Conservation (phyloP, 257 asterid species). For the Vinca minor region DNA sequence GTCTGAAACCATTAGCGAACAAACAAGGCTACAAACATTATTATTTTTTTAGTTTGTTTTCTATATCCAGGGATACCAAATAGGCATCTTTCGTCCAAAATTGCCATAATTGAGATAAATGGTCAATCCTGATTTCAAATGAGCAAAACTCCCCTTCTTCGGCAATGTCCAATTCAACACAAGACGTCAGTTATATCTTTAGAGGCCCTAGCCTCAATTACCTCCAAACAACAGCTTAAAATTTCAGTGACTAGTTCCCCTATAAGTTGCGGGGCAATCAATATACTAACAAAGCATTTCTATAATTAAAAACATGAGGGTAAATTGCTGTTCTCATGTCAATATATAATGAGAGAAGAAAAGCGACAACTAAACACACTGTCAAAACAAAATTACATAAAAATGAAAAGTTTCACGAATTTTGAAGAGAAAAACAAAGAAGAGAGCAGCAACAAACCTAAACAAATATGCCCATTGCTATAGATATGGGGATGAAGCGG, state of each 20-base stretch:
- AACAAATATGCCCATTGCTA: conserved; percentile 93
- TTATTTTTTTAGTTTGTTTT: neutral
- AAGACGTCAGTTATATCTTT: no score
- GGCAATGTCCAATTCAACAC: no score
- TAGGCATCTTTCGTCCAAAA: no score
- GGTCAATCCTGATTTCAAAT: no score
- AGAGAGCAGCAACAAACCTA: conserved; percentile 41
- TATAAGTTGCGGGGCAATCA: neutral
- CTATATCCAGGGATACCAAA: neutral
- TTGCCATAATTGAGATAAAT: no score
- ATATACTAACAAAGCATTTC: neutral
- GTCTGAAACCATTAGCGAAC: neutral
- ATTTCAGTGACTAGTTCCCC: neutral
- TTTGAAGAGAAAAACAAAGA: neutral
- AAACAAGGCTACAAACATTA: neutral
- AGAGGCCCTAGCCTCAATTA: no score
- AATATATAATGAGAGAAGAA: neutral
- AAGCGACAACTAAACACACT: neutral
- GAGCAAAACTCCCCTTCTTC: no score
- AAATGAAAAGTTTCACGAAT: neutral
- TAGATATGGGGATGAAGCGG: conserved; percentile 87
- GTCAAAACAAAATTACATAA: neutral
- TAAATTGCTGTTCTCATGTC: neutral
- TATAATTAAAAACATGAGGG: neutral
- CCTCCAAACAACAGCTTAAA: neutral